Conservation (phyloP, 2,329 filamentous ascomycete species). For the Triangularia setosa region DNA sequence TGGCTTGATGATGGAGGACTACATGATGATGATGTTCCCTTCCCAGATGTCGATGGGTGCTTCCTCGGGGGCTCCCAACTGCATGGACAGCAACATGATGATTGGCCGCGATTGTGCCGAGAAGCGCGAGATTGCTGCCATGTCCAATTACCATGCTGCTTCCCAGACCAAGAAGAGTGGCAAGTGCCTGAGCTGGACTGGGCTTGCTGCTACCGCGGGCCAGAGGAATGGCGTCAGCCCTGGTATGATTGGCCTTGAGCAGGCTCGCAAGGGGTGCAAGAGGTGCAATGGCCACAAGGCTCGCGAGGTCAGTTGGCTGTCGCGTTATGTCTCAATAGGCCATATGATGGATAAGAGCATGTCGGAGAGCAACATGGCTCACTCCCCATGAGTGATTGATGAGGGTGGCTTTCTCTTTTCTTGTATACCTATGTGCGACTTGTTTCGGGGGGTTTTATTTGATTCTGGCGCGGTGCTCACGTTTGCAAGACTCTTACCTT, state of each 20-base stretch:
- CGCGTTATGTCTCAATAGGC: slow-evolving; percentile 23
- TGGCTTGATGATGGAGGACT: slow-evolving; percentile 32
- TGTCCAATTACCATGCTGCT: slow-evolving; percentile 31
- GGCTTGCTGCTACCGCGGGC: slow-evolving; percentile 33
- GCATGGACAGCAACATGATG: slow-evolving; percentile 34
- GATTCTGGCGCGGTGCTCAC: too few species aligned
- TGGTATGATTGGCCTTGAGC: slow-evolving; percentile 34
- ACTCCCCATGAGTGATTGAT: background rate
- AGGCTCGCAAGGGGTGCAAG: slow-evolving; percentile 33
- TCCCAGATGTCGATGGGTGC: slow-evolving; percentile 25
- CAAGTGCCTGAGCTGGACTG: slow-evolving; percentile 40
- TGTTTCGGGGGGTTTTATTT: too few species aligned
- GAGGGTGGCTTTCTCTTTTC: too few species aligned
- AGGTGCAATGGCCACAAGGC: slow-evolving; percentile 33
- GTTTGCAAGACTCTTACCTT: too few species aligned
- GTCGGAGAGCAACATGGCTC: background rate
- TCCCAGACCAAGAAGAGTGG: slow-evolving; percentile 25
- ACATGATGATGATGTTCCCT: slow-evolving; percentile 36
- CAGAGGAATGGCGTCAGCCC: slow-evolving; percentile 30
- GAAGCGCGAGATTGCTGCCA: slow-evolving; percentile 39
- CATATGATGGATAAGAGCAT: background rate
- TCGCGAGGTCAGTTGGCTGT: slow-evolving; percentile 33
- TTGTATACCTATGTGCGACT: too few species aligned
- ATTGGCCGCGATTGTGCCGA: slow-evolving; percentile 41
- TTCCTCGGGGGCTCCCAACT: slow-evolving; percentile 18